These are phyloP conservation scores for Pleurotus tuber-regium DNA, from an alignment of 768 basidiomycete genomes.

Conservation along the genomic window DNA sequence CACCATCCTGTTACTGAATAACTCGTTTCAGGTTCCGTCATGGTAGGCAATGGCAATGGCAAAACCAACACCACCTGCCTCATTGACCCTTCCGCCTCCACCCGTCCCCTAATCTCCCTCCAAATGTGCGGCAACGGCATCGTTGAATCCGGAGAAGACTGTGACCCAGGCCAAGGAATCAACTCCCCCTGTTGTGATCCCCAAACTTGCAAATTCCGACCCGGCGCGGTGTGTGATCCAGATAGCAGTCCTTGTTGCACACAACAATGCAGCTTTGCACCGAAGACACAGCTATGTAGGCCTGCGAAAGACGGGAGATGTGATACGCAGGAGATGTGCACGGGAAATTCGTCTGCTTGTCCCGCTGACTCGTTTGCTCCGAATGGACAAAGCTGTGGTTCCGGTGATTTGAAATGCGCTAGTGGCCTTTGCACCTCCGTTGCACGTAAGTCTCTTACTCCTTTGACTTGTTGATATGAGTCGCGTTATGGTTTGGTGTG, in stretches of 20 bases:
- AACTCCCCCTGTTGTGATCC: constrained; percentile 72
- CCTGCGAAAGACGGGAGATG: constrained; percentile 63
- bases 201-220: constrained; percentile 69
- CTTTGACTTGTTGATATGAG: constrained; percentile 9
- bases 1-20: not conserved
- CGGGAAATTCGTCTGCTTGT: constrained; percentile 71
- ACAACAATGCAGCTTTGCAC: constrained; percentile 63
- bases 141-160: constrained; percentile 80
- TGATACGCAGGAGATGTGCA: constrained; percentile 72
- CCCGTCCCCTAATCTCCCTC: constrained; percentile 49
- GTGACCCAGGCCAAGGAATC: constrained; percentile 71
- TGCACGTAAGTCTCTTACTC: constrained; percentile 42
- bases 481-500: not conserved
- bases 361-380: constrained; percentile 59
- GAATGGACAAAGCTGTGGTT: constrained; percentile 72
- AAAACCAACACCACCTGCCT: constrained; percentile 67
- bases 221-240: constrained; percentile 77
- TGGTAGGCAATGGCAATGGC: constrained; percentile 43
- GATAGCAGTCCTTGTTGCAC: constrained; percentile 76
- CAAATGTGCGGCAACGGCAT: constrained; percentile 86
- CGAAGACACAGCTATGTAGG: constrained; percentile 65
- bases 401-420: constrained; percentile 64
- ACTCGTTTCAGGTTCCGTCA: constrained; percentile 52
- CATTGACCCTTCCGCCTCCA: constrained; percentile 46
- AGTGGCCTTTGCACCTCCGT: constrained; percentile 77